Evolutionary conservation across 345 rosid species (phyloP).

Genomic region (Orychophragmus violaceus): DNA sequence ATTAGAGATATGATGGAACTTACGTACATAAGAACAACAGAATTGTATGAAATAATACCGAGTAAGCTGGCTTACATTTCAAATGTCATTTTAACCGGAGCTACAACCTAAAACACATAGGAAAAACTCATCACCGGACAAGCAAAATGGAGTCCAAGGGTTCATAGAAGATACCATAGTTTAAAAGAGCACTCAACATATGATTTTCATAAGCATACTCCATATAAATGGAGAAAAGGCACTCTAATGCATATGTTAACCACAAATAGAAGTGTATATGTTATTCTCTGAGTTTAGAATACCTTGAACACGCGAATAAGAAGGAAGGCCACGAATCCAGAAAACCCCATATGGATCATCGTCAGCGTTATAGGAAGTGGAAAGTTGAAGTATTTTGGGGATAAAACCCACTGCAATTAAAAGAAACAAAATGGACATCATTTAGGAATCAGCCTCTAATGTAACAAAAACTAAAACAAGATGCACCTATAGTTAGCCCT

Average conservation of each 20-base stretch:
- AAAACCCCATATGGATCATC: constrained; percentile 93
- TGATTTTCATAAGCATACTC: background rate
- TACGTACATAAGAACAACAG: background rate
- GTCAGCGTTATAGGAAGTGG: constrained; percentile 90
- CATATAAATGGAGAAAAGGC: background rate
- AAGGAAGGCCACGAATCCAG: constrained; percentile 65
- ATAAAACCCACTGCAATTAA: constrained; percentile 86
- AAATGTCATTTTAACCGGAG: constrained; percentile 93
- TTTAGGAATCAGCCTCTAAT: background rate
- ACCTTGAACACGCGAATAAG: constrained; percentile 96
- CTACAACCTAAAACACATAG: constrained; percentile 59
- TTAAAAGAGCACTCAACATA: background rate
- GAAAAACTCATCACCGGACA: background rate
- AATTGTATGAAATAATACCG: background rate
- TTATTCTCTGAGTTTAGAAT: background rate
- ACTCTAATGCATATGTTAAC: background rate
- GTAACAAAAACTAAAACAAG: background rate
- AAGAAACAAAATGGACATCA: background rate
- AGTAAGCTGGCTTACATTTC: constrained; percentile 60
- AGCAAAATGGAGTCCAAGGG: background rate
- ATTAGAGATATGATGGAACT: background rate
- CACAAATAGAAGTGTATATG: background rate
- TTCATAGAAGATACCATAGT: background rate
- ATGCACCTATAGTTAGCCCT: background rate
- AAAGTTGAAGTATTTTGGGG: constrained; percentile 84